These are phyloP conservation scores for Fusarium proliferatum DNA, from an alignment of 2,329 filamentous ascomycete genomes.

Conservation along the genomic window DNA sequence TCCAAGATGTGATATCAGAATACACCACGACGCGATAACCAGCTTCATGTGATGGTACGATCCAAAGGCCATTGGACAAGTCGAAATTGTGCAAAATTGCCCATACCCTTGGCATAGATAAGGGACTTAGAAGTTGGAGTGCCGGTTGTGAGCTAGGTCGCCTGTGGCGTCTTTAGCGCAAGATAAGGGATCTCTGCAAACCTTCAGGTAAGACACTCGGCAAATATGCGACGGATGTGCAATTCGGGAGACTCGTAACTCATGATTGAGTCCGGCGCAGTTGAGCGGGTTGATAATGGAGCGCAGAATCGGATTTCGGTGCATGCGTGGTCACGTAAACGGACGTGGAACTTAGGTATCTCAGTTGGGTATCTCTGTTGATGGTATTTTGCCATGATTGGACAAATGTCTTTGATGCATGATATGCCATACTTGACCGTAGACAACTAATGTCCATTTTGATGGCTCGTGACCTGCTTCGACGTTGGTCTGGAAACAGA, in stretches of 20 bases:
- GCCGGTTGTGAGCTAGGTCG: slow-evolving; percentile 2
- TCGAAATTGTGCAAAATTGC: neutral
- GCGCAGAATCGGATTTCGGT: neutral
- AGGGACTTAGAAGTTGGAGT: slow-evolving; percentile 2
- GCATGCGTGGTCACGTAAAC: slow-evolving; percentile 14
- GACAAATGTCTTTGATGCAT: neutral
- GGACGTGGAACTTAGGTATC: neutral
- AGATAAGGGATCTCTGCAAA: slow-evolving; percentile 37
- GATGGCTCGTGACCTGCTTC: neutral
- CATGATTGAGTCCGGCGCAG: neutral
- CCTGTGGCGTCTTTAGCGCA: slow-evolving; percentile 34
- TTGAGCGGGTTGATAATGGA: neutral
- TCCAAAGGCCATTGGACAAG: neutral
- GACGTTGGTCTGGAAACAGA: neutral
- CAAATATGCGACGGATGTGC: neutral
- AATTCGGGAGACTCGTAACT: neutral
- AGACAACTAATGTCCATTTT: neutral
- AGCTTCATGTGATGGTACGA: neutral
- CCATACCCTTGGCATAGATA: slow-evolving; percentile 27
- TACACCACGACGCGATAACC: slow-evolving; percentile 14
- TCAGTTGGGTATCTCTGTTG: slow-evolving; percentile 18
- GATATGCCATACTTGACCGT: neutral
- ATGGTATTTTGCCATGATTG: neutral
- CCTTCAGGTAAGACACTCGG: slow-evolving; percentile 6
- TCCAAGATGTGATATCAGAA: slow-evolving; percentile 1